phyloP scores from a whole-genome alignment of 805 yeast genomes.

The Torulaspora quercuum region DNA sequence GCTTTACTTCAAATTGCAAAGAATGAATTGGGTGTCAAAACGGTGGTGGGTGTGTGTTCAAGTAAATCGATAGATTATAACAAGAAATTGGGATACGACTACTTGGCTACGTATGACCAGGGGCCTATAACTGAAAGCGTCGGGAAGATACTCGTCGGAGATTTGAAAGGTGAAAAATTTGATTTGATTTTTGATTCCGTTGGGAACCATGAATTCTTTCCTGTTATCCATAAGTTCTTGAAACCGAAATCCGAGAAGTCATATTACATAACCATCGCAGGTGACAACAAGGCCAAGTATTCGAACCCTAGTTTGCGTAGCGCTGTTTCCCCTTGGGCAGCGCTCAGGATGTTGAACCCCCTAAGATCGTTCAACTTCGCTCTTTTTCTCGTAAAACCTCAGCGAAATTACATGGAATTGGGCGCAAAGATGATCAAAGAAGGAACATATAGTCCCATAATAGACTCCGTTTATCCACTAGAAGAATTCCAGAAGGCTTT shows the following conservation, averaged over 20 bases:
- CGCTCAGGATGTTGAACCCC: conserved; percentile 23
- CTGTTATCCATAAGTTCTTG: conserved; percentile 42
- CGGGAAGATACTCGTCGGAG: conserved; percentile 30
- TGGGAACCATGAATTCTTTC: conserved; percentile 53
- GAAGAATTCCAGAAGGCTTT: conserved; percentile 51
- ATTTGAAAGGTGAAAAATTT: conserved; percentile 43
- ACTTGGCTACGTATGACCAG: conserved; percentile 55
- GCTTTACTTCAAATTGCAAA: conserved; percentile 56
- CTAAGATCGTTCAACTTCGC: conserved; percentile 35
- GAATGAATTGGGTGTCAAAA: conserved; percentile 43
- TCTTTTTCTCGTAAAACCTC: conserved; percentile 13
- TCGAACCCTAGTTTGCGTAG: conserved; percentile 9
- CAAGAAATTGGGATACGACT: conserved; percentile 52
- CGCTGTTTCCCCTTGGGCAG: conserved; percentile 15
- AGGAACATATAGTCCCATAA: conserved; percentile 40
- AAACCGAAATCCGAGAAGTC: conserved; percentile 47
- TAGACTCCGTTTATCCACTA: conserved; percentile 54
- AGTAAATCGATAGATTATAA: conserved; percentile 45
- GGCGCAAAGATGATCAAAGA: conserved; percentile 25
- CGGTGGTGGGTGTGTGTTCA: conserved; percentile 58
- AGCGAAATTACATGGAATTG: conserved; percentile 20
- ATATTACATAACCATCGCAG: conserved; percentile 52
- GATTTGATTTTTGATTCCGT: conserved; percentile 64
- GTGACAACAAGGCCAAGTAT: conserved; percentile 46
- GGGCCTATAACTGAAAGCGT: conserved; percentile 39